Conservation (phyloP, 164 flowering plant species). For the Vitis amurensis region DNA sequence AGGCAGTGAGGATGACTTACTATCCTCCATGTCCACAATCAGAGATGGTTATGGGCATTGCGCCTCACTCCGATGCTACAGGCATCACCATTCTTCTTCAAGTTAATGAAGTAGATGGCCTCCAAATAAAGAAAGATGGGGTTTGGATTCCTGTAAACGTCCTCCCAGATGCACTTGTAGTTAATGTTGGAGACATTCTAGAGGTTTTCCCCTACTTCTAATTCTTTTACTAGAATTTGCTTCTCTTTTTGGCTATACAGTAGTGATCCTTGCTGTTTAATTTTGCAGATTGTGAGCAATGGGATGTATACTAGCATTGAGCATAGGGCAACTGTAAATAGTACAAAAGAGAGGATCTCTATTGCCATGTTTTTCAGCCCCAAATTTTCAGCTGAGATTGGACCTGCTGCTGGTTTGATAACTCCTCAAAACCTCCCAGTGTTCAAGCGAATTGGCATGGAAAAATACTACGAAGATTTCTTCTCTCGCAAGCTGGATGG, state of each 20-base stretch:
- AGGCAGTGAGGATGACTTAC: not conserved
- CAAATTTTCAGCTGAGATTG: constrained; percentile 4
- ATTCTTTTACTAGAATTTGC: too few species aligned
- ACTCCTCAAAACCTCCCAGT: constrained; percentile 3
- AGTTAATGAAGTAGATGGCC: too few species aligned
- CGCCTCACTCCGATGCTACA: too few species aligned
- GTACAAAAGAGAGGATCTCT: constrained; percentile 24
- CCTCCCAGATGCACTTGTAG: too few species aligned
- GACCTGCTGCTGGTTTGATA: constrained; percentile 9
- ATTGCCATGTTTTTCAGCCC: constrained; percentile 18
- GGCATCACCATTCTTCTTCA: too few species aligned
- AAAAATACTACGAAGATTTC: constrained; percentile 7
- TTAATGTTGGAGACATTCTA: too few species aligned
- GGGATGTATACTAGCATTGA: constrained; percentile 24
- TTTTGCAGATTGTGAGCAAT: constrained; percentile 26
- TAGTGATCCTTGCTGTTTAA: too few species aligned
- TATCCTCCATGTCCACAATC: too few species aligned
- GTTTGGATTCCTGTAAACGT: too few species aligned
- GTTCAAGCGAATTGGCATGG: constrained; percentile 2
- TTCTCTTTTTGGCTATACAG: too few species aligned
- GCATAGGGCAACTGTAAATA: constrained; percentile 24
- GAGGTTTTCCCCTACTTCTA: too few species aligned
- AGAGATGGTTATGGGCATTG: too few species aligned
- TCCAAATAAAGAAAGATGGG: not conserved
- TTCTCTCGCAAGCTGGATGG: not conserved